Percentiles rank a stretch among this genome's conserved stretches.
These are phyloP conservation scores for Aspergillus pseudoterreus DNA, from an alignment of 2,329 filamentous ascomycete species.

Conservation along the genomic window DNA sequence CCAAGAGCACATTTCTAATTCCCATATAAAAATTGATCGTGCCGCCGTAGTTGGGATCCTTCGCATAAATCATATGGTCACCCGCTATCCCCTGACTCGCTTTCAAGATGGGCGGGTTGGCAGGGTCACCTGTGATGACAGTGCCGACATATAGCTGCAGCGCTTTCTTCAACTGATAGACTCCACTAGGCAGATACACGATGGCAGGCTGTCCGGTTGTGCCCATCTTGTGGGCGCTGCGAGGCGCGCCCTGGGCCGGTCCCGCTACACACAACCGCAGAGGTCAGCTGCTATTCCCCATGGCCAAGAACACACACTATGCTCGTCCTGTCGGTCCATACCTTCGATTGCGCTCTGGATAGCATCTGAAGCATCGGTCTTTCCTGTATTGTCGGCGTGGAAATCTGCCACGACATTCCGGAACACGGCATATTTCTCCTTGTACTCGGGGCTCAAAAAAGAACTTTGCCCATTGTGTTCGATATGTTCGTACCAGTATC, in stretches of 20 bases:
- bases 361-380: slow-evolving; percentile 23
- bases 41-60: slow-evolving; percentile 29
- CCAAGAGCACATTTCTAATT: slow-evolving; percentile 38
- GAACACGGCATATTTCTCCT: slow-evolving; percentile 31
- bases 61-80: slow-evolving; percentile 54
- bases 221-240: slow-evolving; percentile 24
- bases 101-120: slow-evolving; percentile 48
- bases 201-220: slow-evolving; percentile 29
- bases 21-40: slow-evolving; percentile 36
- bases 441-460: slow-evolving; percentile 20
- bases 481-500: slow-evolving; percentile 28
- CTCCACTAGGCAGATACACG: slow-evolving; percentile 28
- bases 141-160: slow-evolving; percentile 32
- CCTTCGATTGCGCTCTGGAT: slow-evolving; percentile 30
- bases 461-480: slow-evolving; percentile 27
- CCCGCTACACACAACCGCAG: background rate
- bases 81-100: slow-evolving; percentile 50
- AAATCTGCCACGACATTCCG: slow-evolving; percentile 34
- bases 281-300: background rate
- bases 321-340: slow-evolving; percentile 3
- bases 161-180: slow-evolving; percentile 21
- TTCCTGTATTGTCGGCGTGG: slow-evolving; percentile 31
- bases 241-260: background rate
- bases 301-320: too few species aligned
- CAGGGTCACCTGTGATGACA: slow-evolving; percentile 36